Percentiles rank a stretch among this genome's conserved stretches.
These are phyloP conservation scores for Mortierella antarctica DNA, from an alignment of 192 early-diverging fungal genomes.

Conservation along the genomic window DNA sequence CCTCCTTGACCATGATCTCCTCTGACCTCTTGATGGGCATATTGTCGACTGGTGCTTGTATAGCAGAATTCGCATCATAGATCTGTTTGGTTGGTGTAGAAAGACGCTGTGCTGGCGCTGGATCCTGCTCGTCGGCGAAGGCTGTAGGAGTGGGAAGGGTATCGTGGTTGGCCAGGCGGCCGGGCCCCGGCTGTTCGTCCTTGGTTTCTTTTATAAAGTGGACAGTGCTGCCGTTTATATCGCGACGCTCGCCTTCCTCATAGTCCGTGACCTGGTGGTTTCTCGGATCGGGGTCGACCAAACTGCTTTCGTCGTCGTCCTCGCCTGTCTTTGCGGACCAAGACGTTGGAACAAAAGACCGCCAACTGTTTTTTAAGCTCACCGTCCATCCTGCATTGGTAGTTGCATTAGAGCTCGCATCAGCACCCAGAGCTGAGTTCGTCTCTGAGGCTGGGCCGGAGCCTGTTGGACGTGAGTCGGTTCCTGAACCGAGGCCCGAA, in stretches of 20 bases:
- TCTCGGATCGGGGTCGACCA: constrained; percentile 16
- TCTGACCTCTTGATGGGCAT: neutral
- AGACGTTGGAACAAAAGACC: constrained; percentile 18
- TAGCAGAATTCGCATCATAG: neutral
- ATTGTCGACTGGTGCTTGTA: neutral
- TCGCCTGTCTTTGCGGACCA: constrained; percentile 1
- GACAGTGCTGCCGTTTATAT: constrained; percentile 27
- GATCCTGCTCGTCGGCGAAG: neutral
- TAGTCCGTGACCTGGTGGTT: constrained; percentile 46
- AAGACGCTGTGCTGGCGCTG: neutral
- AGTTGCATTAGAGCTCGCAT: neutral
- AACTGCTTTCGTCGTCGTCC: constrained; percentile 1
- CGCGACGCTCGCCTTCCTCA: constrained; percentile 24
- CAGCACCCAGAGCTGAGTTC: no score
- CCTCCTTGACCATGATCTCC: neutral
- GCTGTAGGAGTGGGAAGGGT: neutral
- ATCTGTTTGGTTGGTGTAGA: neutral
- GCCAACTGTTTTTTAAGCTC: constrained; percentile 1
- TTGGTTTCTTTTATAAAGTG: neutral
- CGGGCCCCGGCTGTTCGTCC: neutral
- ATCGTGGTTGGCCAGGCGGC: no score
- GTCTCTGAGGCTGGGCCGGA: no score
- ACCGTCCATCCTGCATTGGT: neutral
- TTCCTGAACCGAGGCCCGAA: no score
- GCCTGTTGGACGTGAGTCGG: no score